phyloP scores from a whole-genome alignment of 139 green algal genomes.

The Deuterostichococcus epilithicus region DNA sequence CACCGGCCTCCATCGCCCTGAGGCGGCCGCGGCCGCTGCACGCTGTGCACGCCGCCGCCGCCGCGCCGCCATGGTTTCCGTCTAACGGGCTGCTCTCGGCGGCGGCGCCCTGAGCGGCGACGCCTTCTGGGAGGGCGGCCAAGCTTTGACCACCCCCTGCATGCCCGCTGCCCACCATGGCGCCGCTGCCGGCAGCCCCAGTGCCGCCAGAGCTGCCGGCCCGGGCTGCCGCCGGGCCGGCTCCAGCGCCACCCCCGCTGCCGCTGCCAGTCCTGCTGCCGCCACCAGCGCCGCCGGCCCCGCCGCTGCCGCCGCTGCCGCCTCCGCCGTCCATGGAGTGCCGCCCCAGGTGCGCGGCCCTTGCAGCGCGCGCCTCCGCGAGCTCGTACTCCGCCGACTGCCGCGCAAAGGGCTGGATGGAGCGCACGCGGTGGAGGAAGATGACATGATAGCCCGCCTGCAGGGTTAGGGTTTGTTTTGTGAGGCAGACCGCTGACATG shows the following conservation, averaged over 20 bases:
- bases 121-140: no score
- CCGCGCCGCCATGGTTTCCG: no score
- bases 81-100: no score
- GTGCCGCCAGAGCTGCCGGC: no score
- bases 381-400: background rate
- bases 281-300: background rate
- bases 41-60: conserved; percentile 19
- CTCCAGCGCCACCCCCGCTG: conserved; percentile 6
- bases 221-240: no score
- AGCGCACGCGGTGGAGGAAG: conserved; percentile 76
- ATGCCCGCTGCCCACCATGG: no score
- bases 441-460: conserved; percentile 90
- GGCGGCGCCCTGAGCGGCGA: no score
- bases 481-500: no score
- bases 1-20: no score
- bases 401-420: conserved; percentile 81
- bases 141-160: no score
- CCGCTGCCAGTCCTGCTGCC: background rate
- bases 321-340: background rate
- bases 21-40: background rate
- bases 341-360: background rate
- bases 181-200: no score
- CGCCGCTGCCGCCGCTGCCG: no score
- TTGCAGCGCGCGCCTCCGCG: background rate
- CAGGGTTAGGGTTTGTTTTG: background rate